These are phyloP conservation scores for Colletotrichum salicis DNA, from an alignment of 2,329 filamentous ascomycete species.

Conservation along the genomic window DNA sequence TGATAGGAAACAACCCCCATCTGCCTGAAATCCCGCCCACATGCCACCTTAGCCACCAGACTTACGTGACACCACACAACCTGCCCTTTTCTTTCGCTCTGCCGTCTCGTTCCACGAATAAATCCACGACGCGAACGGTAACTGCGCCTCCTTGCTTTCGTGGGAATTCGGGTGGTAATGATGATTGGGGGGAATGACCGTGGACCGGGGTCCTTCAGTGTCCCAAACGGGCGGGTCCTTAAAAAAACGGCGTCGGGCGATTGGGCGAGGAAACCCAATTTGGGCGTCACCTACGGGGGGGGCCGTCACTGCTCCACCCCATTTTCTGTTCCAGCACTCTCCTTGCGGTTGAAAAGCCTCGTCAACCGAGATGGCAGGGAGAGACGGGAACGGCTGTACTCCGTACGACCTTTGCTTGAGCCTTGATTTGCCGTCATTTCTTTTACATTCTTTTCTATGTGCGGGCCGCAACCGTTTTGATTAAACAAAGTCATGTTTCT, in stretches of 20 bases:
- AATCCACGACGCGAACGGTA: conserved; percentile 22
- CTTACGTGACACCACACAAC: conserved; percentile 3
- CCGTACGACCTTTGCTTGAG: not conserved
- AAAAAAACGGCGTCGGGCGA: conserved; percentile 21
- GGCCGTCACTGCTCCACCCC: conserved; percentile 17
- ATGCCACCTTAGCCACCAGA: conserved; percentile 17
- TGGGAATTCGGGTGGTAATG: conserved; percentile 3
- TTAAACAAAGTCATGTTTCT: not conserved
- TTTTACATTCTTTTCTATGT: not conserved
- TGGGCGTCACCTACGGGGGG: conserved; percentile 2
- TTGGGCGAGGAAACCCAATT: conserved; percentile 17
- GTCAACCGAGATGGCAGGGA: conserved; percentile 30
- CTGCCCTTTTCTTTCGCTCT: not conserved
- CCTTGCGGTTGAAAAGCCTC: conserved; percentile 19
- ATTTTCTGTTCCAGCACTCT: conserved; percentile 21
- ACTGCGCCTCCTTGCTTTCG: conserved; percentile 34
- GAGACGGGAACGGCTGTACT: not conserved
- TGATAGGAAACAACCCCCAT: not conserved
- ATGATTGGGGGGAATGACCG: not conserved
- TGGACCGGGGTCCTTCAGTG: not conserved
- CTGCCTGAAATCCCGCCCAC: conserved; percentile 14
- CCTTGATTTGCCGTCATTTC: conserved; percentile 3
- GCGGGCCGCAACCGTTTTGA: conserved; percentile 2
- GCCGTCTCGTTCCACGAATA: not conserved
- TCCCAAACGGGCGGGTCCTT: conserved; percentile 27